Percentiles rank a stretch among this genome's conserved stretches.
phyloP scores from a whole-genome alignment of 2,329 filamentous ascomycete genomes.

The Aspergillus neoniger region DNA sequence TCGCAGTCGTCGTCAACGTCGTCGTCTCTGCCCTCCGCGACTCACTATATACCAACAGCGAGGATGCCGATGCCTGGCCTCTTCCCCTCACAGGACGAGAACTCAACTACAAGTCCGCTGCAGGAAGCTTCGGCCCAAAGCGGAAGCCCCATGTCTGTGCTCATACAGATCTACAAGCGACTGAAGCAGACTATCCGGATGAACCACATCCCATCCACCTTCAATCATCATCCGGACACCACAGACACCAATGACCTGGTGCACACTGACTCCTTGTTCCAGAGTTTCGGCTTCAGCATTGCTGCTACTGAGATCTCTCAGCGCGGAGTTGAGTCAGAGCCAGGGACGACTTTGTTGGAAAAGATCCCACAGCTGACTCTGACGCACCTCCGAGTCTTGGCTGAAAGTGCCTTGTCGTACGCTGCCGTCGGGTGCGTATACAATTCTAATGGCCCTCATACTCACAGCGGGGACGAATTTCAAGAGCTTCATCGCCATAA shows the following conservation, averaged over 20 bases:
- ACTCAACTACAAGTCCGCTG: slow-evolving; percentile 32
- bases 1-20: neutral
- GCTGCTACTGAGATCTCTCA: slow-evolving; percentile 89
- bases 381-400: slow-evolving; percentile 82
- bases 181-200: slow-evolving; percentile 56
- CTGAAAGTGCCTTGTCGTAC: slow-evolving; percentile 86
- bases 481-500: slow-evolving; percentile 69
- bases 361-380: slow-evolving; percentile 81
- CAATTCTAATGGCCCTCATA: slow-evolving; percentile 59
- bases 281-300: slow-evolving; percentile 75
- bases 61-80: slow-evolving; percentile 42
- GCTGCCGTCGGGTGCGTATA: slow-evolving; percentile 73
- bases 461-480: slow-evolving; percentile 63
- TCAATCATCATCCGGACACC: slow-evolving; percentile 45
- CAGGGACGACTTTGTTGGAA: slow-evolving; percentile 74
- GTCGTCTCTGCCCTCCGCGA: slow-evolving; percentile 30
- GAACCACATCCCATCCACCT: slow-evolving; percentile 53
- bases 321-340: slow-evolving; percentile 74
- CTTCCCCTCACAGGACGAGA: slow-evolving; percentile 40
- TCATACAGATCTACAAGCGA: slow-evolving; percentile 58
- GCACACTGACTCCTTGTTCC: slow-evolving; percentile 46
- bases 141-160: slow-evolving; percentile 47
- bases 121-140: slow-evolving; percentile 32
- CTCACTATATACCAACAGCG: slow-evolving; percentile 32
- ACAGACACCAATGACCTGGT: slow-evolving; percentile 50